These are phyloP conservation scores for Candida sp. DNA, from an alignment of 1,139 yeast species.

Conservation along the genomic window DNA sequence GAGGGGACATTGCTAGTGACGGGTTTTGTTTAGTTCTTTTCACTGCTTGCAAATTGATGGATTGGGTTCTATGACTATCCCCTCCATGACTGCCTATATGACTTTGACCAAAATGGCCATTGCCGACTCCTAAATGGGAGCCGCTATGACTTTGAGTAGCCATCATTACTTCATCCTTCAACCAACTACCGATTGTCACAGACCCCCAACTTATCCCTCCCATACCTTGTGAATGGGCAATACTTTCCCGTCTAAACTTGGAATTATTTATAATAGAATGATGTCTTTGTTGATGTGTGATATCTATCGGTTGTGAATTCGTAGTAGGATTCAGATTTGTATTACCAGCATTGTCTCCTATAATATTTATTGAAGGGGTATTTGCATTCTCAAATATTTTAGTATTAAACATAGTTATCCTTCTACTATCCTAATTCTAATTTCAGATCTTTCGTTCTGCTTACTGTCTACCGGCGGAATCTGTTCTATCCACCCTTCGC, in stretches of 20 bases:
- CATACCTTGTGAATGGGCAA: conserved; percentile 96
- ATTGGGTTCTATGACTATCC: neutral
- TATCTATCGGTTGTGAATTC: conserved; percentile 45
- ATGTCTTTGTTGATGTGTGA: conserved; percentile 38
- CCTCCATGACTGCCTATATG: neutral
- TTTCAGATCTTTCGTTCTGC: neutral
- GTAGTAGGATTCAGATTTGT: neutral
- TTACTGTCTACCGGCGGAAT: neutral
- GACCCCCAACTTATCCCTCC: conserved; percentile 99
- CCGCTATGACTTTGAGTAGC: neutral
- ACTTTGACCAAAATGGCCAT: conserved; percentile 3
- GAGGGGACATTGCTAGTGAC: conserved; percentile 54
- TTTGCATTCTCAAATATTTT: conserved; percentile 24
- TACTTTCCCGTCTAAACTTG: conserved; percentile 71
- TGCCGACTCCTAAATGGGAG: neutral
- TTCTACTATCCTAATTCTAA: neutral
- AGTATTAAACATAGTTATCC: conserved; percentile 26
- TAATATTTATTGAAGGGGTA: neutral
- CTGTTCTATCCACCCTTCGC: neutral
- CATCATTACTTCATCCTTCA: conserved; percentile 85
- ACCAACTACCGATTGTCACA: conserved; percentile 91
- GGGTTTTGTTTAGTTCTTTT: conserved; percentile 8
- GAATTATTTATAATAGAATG: conserved; percentile 33
- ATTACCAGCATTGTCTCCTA: conserved; percentile 1
- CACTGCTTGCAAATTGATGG: neutral